phyloP scores from a whole-genome alignment of 129 eudicot genomes.

The Lonicera japonica region DNA sequence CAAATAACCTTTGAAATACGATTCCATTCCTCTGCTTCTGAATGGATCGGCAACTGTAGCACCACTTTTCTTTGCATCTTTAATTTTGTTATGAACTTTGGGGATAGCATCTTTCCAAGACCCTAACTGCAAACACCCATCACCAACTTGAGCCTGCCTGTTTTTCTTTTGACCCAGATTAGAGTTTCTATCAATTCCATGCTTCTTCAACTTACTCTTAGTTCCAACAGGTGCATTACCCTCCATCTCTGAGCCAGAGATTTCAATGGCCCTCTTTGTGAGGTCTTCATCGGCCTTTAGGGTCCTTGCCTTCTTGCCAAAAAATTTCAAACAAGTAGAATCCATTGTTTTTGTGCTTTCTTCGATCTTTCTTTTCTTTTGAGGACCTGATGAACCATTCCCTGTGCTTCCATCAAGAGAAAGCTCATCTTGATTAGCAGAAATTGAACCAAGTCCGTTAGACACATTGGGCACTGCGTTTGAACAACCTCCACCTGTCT shows the following conservation, averaged over 20 bases:
- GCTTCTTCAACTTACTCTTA: conserved; percentile 27
- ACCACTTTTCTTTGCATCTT: conserved; percentile 18
- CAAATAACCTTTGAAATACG: conserved; percentile 19
- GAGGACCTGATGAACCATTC: conserved; percentile 7
- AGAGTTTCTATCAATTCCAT: conserved; percentile 29
- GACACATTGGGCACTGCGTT: conserved; percentile 6
- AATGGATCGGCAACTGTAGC: conserved; percentile 6
- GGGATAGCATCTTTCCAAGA: conserved; percentile 24
- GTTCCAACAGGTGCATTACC: conserved; percentile 19
- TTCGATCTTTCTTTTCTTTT: conserved; percentile 35
- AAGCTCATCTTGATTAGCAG: conserved; percentile 4
- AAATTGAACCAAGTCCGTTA: conserved; percentile 18
- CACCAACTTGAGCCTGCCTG: conserved; percentile 21
- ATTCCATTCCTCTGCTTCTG: conserved; percentile 23
- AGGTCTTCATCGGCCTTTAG: conserved; percentile 6
- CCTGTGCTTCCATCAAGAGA: not conserved
- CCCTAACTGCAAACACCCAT: conserved; percentile 15
- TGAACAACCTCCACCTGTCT: conserved; percentile 17
- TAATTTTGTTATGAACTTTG: conserved; percentile 16
- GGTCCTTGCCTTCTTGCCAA: not conserved
- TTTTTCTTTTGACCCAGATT: conserved; percentile 12
- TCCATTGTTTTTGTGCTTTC: too few relatives aligned
- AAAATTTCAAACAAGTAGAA: too few relatives aligned
- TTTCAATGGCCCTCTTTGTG: conserved; percentile 11
- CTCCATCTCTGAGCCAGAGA: conserved; percentile 28